Evolutionary conservation across 1,139 yeast species (phyloP).

Genomic region (Candida glucosophila): DNA sequence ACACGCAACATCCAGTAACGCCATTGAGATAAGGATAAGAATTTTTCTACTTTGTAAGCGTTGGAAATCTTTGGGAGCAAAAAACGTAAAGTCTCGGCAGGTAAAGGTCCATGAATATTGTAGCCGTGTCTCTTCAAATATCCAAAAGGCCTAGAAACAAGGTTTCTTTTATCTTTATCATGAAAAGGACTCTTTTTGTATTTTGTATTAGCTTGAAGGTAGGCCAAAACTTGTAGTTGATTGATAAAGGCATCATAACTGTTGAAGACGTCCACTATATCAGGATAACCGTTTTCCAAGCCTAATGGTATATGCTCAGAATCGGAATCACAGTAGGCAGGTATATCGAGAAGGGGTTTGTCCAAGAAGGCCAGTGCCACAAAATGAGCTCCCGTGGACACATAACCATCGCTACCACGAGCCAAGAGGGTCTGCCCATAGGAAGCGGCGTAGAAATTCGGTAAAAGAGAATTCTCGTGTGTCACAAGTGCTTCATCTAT

Average conservation of each 20-base stretch:
- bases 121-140: conserved; percentile 28
- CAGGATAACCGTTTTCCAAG: conserved; percentile 19
- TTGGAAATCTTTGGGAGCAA: conserved; percentile 9
- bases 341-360: neutral
- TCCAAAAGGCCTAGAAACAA: conserved; percentile 9
- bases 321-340: too few relatives aligned
- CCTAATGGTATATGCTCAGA: conserved; percentile 15
- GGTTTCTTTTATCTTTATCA: neutral
- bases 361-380: conserved; percentile 22
- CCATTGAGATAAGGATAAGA: conserved; percentile 10
- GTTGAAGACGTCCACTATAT: conserved; percentile 14
- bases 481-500: conserved; percentile 22
- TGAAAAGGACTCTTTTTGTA: neutral
- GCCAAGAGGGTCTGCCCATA: conserved; percentile 30
- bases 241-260: conserved; percentile 22
- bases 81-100: conserved; percentile 8
- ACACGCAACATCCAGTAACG: conserved; percentile 17
- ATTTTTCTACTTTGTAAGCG: conserved; percentile 8
- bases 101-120: conserved; percentile 24
- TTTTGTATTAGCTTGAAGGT: conserved; percentile 10
- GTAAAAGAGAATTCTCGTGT: conserved; percentile 30
- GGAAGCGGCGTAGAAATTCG: conserved; percentile 24
- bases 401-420: conserved; percentile 25
- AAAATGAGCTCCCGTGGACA: conserved; percentile 25
- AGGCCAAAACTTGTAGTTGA: conserved; percentile 30